Conservation (phyloP, 805 yeast genomes). For the Spathaspora hagerdaliae region DNA sequence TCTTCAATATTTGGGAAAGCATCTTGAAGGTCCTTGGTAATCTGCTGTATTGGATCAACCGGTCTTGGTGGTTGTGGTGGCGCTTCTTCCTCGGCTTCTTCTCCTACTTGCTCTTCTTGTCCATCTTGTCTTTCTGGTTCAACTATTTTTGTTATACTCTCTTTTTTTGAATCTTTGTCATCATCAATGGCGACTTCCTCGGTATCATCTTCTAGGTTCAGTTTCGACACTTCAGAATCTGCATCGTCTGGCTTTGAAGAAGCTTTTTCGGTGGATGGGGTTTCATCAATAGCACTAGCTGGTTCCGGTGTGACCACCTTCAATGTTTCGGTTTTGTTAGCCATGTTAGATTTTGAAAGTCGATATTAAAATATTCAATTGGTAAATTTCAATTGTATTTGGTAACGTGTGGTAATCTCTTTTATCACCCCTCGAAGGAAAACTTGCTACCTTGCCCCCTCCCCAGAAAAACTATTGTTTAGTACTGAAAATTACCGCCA, state of each 20-base stretch:
- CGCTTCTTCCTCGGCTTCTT: constrained; percentile 10
- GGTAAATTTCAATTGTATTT: too few relatives aligned
- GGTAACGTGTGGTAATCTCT: too few relatives aligned
- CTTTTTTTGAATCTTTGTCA: neutral
- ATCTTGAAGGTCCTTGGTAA: constrained; percentile 61
- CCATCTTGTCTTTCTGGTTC: neutral
- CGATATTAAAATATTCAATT: too few relatives aligned
- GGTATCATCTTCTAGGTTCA: neutral
- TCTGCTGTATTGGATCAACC: constrained; percentile 50
- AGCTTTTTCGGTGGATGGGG: neutral
- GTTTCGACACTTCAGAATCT: neutral
- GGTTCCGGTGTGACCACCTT: constrained; percentile 33
- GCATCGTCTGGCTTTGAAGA: neutral
- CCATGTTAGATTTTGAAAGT: constrained; percentile 8
- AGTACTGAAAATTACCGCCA: neutral
- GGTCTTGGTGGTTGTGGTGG: constrained; percentile 54
- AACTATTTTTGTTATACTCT: neutral
- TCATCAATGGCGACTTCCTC: constrained; percentile 7
- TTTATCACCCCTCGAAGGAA: too few relatives aligned
- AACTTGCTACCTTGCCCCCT: neutral
- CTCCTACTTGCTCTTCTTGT: neutral
- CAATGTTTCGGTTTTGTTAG: constrained; percentile 21
- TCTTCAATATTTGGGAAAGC: constrained; percentile 84
- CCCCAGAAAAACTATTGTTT: neutral
- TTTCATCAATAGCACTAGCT: constrained; percentile 19